Evolutionary conservation across 1,139 yeast species (phyloP).

Genomic region (Pichia sp.): DNA sequence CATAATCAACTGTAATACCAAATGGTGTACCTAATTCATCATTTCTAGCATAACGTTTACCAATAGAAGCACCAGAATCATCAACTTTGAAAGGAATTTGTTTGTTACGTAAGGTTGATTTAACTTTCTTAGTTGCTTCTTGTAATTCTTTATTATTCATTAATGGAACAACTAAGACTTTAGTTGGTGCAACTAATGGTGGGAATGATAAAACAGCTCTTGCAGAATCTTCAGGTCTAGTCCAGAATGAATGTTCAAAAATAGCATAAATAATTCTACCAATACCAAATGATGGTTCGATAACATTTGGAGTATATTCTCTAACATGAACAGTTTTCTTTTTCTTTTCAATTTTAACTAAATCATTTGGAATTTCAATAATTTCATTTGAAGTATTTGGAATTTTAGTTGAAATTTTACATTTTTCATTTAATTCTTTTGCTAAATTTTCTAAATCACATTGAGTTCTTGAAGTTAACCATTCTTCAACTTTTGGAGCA

Average conservation of each 20-base stretch:
- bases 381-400: constrained; percentile 23
- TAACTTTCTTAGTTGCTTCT: constrained; percentile 67
- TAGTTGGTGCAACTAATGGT: constrained; percentile 95
- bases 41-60: constrained; percentile 97
- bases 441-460: constrained; percentile 77
- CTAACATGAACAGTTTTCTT: constrained; percentile 84
- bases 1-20: constrained; percentile 97
- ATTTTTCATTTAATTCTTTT: constrained; percentile 55
- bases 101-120: constrained; percentile 63
- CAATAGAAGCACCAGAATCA: constrained; percentile 96
- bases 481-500: constrained; percentile 84
- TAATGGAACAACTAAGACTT: constrained; percentile 91
- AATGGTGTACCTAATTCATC: constrained; percentile 99
- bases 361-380: constrained; percentile 60
- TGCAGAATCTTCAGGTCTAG: constrained; percentile 85
- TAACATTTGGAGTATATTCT: constrained; percentile 94
- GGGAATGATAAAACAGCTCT: constrained; percentile 77
- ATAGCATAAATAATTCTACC: constrained; percentile 93
- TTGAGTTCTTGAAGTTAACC: constrained; percentile 71
- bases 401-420: constrained; percentile 55
- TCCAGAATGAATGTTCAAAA: constrained; percentile 94
- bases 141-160: constrained; percentile 76
- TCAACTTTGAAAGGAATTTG: constrained; percentile 95
- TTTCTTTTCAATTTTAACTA: constrained; percentile 70
- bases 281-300: constrained; percentile 98